Base-by-base conservation (phyloP, 208 protist genomes). In the Lotmaria passim region DNA sequence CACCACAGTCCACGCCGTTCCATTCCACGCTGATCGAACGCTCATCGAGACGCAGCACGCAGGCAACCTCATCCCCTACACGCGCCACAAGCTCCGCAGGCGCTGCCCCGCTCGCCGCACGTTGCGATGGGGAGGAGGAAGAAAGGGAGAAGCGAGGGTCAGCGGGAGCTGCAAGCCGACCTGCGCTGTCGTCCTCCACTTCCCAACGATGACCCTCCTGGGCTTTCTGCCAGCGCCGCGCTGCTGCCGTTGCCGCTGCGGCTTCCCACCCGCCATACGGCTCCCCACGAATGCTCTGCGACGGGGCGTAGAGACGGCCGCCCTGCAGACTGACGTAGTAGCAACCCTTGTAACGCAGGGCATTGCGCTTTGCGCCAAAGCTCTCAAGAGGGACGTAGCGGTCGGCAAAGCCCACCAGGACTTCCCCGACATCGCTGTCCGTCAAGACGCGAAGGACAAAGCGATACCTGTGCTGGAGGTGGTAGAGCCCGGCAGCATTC, bases 351-450 rank as follows among this genome's bases (percentile, higher is more conserved):
- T 89, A 83, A 23, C 43, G 43, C 46, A 81, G 58, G 6, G 79
- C 77, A 56, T 85, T 89, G 8, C 68, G 69, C 24, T 69, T 78
- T 12, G 21, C 52, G 30, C 73, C 76, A 65, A 85, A 89, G 53
- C 71, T 79, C 68, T 90, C 85, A 46, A 86, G 56, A 1, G 78
- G 78, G 3, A 90, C 11, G 39, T 82, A 74, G 46, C 81, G 78
- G 50, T 90, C 85, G 12, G 85, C 63, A 64, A 90, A 85, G 17
- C 85, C 85, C 1, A 86, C 34, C 17, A 85, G 66, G 4, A 90
- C 43, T 15, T 69, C 81, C 23, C 72, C 67, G 48, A 30, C 59
- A 38, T n/a, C 24, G 60, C 68, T 48, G 51, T 76, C 57, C 56
- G 39, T 50, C 52, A 75, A 39, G 7, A 75, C 23, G 53, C 69